phyloP scores from a whole-genome alignment of 345 rosid species.

The Luvunga scandens region DNA sequence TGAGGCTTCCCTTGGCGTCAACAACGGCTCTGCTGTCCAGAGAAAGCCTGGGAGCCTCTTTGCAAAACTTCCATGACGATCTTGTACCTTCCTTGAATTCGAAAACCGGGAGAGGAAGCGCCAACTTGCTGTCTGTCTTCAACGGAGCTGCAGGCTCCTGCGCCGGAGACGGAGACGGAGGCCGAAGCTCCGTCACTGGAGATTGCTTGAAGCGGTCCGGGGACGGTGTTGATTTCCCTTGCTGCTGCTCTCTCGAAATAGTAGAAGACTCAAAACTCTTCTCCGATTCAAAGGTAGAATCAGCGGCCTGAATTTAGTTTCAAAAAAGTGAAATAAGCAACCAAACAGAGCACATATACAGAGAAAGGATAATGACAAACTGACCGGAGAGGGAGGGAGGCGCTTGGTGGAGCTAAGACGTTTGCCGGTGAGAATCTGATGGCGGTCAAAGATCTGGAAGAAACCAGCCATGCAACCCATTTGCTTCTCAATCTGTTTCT shows the following conservation, averaged over 20 bases:
- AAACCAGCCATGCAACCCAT: slow-evolving; percentile 98
- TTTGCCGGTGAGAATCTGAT: slow-evolving; percentile 60
- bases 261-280: slow-evolving; percentile 28
- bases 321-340: not conserved
- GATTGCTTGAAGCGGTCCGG: slow-evolving; percentile 45
- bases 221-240: slow-evolving; percentile 36
- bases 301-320: slow-evolving; percentile 26
- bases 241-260: slow-evolving; percentile 30
- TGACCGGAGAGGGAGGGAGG: slow-evolving; percentile 48
- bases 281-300: slow-evolving; percentile 34
- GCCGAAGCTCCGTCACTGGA: slow-evolving; percentile 33
- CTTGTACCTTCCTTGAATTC: slow-evolving; percentile 56
- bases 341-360: not conserved
- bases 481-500: slow-evolving; percentile 67
- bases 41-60: slow-evolving; percentile 91
- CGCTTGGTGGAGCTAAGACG: slow-evolving; percentile 59
- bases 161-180: slow-evolving; percentile 39
- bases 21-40: slow-evolving; percentile 94
- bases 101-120: slow-evolving; percentile 50
- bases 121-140: slow-evolving; percentile 31
- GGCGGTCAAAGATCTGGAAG: slow-evolving; percentile 92
- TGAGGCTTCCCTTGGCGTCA: slow-evolving; percentile 83
- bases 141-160: slow-evolving; percentile 22
- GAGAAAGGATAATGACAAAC: not conserved
- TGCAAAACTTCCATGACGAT: slow-evolving; percentile 79